Evolutionary conservation across 805 yeast genomes (phyloP), one percentile per base, ranked within the genome.

Genomic region (Hanseniaspora lachancei): DNA sequence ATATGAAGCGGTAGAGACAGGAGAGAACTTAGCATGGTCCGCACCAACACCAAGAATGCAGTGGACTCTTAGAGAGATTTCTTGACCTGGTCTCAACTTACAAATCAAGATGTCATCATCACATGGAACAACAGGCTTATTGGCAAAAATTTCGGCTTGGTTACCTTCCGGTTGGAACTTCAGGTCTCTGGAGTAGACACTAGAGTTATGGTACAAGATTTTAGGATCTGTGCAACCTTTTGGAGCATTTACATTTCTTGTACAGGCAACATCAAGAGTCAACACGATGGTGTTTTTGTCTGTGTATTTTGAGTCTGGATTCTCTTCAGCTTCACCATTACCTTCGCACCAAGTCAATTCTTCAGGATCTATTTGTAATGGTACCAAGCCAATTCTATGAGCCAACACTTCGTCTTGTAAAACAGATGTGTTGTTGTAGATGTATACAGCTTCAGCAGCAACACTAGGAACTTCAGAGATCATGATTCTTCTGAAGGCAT

Each of bases 11-110:
- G 98, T 93, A 18, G 95, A 79, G 12, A 93, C 98, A 5, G 98
- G 98, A 8, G 97, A 88, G 68, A 87, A 93, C 70, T 93, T 93
- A 58, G 98, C 97, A 70, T 93, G 98, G 69, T 93, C 98, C 43
- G 88, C 71, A 53, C 97, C 98, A 61, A 86, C 72, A 57, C 98
- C 98, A 59, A 91, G 75, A 34, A 89, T 75, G 68, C 97, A 93
- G 71, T 89, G 96, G 57, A 85, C 95, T 65, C 89, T 77, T 61
- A 93, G 75, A 29, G 91, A 79, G 60, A 93, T 89, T 71, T 93
- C 97, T 72, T 93, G 98, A 49, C 96, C 96, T 7, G 97, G 97
- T 64, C 98, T 80, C 64, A 93, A 75, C 71, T 93, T 93, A 53
- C 96, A 96, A 54, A 93, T 70, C 60, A 93, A 72, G 61, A 93